phyloP scores from a whole-genome alignment of 192 early-diverging fungal species.

The Martensiomyces pterosporus region DNA sequence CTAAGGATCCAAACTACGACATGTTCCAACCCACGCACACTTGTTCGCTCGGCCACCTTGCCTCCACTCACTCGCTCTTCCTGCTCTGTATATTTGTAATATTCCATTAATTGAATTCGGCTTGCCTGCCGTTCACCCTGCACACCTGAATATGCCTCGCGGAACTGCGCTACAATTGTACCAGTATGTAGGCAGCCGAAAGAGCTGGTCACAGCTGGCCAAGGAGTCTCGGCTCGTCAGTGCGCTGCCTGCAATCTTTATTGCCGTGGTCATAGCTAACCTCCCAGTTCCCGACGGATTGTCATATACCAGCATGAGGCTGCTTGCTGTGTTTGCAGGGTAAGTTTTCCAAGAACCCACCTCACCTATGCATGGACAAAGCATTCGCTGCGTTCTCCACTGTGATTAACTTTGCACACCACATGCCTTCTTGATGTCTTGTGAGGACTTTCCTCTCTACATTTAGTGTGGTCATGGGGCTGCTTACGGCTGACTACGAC shows the following conservation, averaged over 20 bases:
- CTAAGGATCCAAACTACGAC: too few species aligned
- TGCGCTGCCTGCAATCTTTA: slow-evolving; percentile 27
- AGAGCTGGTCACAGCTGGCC: slow-evolving; percentile 18
- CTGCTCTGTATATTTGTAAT: too few species aligned
- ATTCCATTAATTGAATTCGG: too few species aligned
- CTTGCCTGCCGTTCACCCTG: too few species aligned
- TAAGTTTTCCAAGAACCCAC: too few species aligned
- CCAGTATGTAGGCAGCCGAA: slow-evolving; percentile 34
- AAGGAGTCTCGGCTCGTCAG: slow-evolving; percentile 24
- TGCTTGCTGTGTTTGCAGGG: slow-evolving; percentile 46
- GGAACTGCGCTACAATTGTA: not conserved
- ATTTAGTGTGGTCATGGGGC: slow-evolving; percentile 49
- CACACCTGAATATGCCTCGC: not conserved
- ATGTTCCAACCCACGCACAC: too few species aligned
- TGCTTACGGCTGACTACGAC: slow-evolving; percentile 51
- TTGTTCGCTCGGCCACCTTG: too few species aligned
- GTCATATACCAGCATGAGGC: slow-evolving; percentile 33
- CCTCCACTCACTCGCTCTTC: too few species aligned
- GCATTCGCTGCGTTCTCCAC: too few species aligned
- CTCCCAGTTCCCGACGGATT: slow-evolving; percentile 32
- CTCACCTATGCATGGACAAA: too few species aligned
- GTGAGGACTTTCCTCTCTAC: not conserved
- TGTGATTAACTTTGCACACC: too few species aligned
- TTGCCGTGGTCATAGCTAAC: slow-evolving; percentile 27
- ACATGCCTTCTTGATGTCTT: too few species aligned